A percentile compares a stretch with the other conserved stretches of the same genome.
Conservation (phyloP, 345 rosid species). For the Cardamine occulta region DNA sequence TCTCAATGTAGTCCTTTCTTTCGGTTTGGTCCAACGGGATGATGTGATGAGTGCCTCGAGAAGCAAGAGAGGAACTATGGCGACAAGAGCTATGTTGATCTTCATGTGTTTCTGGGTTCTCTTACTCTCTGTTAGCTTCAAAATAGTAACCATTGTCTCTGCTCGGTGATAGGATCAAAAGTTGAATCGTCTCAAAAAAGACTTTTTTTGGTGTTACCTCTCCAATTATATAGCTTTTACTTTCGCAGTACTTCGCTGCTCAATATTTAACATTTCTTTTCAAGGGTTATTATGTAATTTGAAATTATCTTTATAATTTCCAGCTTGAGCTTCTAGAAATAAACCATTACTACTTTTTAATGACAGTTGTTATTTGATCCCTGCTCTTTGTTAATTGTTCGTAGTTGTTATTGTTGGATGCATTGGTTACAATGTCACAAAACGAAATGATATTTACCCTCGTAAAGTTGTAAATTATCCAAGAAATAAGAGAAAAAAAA, state of each 20-base stretch:
- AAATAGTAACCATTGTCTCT: slow-evolving; percentile 58
- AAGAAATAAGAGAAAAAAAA: neutral
- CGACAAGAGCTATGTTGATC: slow-evolving; percentile 55
- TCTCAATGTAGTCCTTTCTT: slow-evolving; percentile 65
- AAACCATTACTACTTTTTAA: neutral
- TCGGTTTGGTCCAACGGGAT: slow-evolving; percentile 51
- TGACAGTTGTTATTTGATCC: neutral
- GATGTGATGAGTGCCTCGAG: slow-evolving; percentile 18
- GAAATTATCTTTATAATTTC: slow-evolving; percentile 23
- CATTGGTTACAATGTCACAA: neutral
- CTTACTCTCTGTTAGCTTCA: slow-evolving; percentile 65
- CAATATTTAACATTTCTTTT: slow-evolving; percentile 12
- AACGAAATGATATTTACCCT: neutral
- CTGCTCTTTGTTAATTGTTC: neutral
- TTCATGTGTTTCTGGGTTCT: slow-evolving; percentile 70
- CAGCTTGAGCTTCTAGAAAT: slow-evolving; percentile 29
- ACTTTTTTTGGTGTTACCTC: slow-evolving; percentile 22
- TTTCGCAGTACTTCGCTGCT: slow-evolving; percentile 44
- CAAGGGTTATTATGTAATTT: slow-evolving; percentile 21
- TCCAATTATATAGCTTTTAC: slow-evolving; percentile 33
- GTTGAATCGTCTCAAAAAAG: slow-evolving; percentile 4
- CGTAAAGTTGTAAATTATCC: neutral
- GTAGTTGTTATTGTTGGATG: neutral
- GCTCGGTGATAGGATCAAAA: slow-evolving; percentile 52
- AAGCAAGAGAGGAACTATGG: slow-evolving; percentile 49